Conservation (phyloP, 2,329 filamentous ascomycete species). For the Xylariales sp. region DNA sequence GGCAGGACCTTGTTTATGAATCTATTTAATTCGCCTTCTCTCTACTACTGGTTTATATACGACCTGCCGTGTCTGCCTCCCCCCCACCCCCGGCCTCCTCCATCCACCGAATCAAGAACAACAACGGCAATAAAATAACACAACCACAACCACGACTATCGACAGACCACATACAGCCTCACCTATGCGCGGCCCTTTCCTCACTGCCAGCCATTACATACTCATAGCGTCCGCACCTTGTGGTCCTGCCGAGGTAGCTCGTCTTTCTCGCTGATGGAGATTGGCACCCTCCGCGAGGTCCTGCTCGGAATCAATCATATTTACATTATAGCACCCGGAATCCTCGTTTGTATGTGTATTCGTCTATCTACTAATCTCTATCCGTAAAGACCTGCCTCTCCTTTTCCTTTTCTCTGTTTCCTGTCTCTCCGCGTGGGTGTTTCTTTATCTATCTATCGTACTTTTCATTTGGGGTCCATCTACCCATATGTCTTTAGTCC, state of each 20-base stretch:
- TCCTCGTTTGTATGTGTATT: slow-evolving; percentile 8
- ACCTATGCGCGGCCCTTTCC: slow-evolving; percentile 10
- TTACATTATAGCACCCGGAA: background rate
- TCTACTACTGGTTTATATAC: slow-evolving; percentile 23
- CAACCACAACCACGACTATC: background rate
- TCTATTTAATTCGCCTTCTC: slow-evolving; percentile 11
- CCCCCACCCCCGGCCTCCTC: slow-evolving; percentile 4
- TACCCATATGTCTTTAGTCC: slow-evolving; percentile 10
- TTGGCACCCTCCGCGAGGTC: slow-evolving; percentile 2
- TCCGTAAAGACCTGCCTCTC: background rate
- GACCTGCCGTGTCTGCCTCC: background rate
- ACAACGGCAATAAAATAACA: background rate
- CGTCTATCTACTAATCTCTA: background rate
- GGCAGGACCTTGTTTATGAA: background rate
- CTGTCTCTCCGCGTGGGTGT: background rate
- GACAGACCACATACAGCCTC: slow-evolving; percentile 5
- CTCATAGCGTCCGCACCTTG: background rate
- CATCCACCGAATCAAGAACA: slow-evolving; percentile 6
- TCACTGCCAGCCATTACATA: slow-evolving; percentile 1
- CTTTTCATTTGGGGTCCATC: slow-evolving; percentile 11
- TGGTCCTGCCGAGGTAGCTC: background rate
- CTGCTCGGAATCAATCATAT: slow-evolving; percentile 15
- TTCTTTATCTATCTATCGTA: background rate
- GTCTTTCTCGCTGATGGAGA: slow-evolving; percentile 17
- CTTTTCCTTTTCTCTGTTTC: background rate